Conservation (phyloP, 2,329 filamentous ascomycete species). For the Arthrobotrys megalospora region DNA sequence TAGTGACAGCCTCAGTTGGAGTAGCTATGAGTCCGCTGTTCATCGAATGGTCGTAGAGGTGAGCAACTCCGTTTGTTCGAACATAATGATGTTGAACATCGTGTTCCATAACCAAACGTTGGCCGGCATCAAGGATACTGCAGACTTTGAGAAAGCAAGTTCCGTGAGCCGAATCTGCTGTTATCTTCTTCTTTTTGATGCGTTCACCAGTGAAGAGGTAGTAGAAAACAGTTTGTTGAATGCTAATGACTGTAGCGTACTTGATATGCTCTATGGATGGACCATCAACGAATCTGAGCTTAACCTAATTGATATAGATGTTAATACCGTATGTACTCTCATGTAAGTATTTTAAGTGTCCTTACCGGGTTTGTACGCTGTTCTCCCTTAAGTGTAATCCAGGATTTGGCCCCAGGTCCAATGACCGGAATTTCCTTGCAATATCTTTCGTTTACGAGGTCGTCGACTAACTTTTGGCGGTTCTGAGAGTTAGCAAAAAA, state of each 20-base stretch:
- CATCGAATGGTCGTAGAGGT: constrained; percentile 41
- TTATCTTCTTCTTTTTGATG: constrained; percentile 33
- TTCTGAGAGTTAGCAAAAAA: constrained; percentile 37
- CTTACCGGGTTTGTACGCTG: constrained; percentile 28
- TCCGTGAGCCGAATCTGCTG: constrained; percentile 9
- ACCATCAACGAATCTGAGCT: constrained; percentile 7
- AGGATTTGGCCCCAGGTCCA: constrained; percentile 52
- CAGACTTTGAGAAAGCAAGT: constrained; percentile 38
- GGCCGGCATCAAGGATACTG: constrained; percentile 43
- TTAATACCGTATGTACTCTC: neutral
- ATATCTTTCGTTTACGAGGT: constrained; percentile 25
- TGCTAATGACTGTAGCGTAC: constrained; percentile 2
- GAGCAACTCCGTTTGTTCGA: constrained; percentile 38
- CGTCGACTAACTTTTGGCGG: constrained; percentile 24
- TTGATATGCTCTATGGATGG: constrained; percentile 52
- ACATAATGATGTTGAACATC: constrained; percentile 21
- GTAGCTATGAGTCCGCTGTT: constrained; percentile 26
- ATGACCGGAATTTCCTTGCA: constrained; percentile 25
- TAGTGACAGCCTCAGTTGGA: neutral
- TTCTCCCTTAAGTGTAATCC: constrained; percentile 39
- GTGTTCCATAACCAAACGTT: constrained; percentile 42
- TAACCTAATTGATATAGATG: constrained; percentile 17
- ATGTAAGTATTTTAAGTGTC: neutral
- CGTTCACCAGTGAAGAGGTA: constrained; percentile 35
- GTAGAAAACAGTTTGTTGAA: constrained; percentile 54